These are phyloP conservation scores for Letharia columbiana DNA, from an alignment of 495 filamentous ascomycete species.

Conservation along the genomic window DNA sequence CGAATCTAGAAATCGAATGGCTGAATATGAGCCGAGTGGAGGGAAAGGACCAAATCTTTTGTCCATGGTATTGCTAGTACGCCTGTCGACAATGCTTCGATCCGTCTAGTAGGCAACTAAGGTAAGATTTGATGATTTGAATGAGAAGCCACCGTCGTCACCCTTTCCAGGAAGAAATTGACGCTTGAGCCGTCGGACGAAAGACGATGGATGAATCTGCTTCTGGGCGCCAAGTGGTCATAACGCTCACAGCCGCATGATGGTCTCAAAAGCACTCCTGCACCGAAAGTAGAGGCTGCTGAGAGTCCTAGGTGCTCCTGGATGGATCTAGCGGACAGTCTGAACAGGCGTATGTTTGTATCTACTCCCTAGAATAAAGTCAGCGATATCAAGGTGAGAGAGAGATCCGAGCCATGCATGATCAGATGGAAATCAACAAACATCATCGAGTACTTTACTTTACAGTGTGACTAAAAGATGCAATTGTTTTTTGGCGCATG, in stretches of 20 bases:
- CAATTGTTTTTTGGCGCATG: not conserved
- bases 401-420: not conserved
- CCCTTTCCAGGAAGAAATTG: not conserved
- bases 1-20: not conserved
- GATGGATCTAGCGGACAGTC: too few species aligned
- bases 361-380: too few species aligned
- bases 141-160: not conserved
- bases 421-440: not conserved
- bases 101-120: not conserved
- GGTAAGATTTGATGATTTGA: not conserved
- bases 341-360: too few species aligned
- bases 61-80: not conserved
- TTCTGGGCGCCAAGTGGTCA: not conserved
- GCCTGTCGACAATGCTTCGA: not conserved
- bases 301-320: too few species aligned
- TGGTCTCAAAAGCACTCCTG: not conserved
- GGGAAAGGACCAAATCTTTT: not conserved
- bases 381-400: not conserved
- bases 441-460: not conserved
- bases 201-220: not conserved
- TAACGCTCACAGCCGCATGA: not conserved
- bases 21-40: not conserved
- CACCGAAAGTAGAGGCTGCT: not conserved
- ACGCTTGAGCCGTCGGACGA: not conserved
- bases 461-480: not conserved